Conservation (phyloP, 2,329 filamentous ascomycete species). For the Epichloe sylvatica region DNA sequence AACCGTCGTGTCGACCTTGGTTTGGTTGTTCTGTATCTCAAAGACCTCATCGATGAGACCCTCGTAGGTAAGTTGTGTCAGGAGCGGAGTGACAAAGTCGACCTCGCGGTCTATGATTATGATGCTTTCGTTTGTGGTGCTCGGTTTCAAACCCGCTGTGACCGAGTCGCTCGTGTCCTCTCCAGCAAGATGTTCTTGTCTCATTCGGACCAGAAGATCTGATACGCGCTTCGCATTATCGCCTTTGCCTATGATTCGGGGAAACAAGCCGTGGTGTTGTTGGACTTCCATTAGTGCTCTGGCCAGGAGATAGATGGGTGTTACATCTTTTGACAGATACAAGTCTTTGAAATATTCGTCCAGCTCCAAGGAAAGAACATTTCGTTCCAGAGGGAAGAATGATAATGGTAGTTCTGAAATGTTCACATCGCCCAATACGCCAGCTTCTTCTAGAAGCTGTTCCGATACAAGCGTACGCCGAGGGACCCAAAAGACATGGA, state of each 20-base stretch:
- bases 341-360: conserved; percentile 77
- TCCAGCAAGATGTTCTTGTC: conserved; percentile 71
- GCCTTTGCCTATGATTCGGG: conserved; percentile 86
- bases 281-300: conserved; percentile 91
- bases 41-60: conserved; percentile 90
- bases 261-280: conserved; percentile 82
- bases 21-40: conserved; percentile 80
- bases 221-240: conserved; percentile 83
- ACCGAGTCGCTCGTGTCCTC: conserved; percentile 53
- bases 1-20: conserved; percentile 82
- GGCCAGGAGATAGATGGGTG: conserved; percentile 75
- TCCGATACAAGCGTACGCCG: conserved; percentile 84
- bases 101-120: conserved; percentile 94
- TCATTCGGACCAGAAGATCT: conserved; percentile 79
- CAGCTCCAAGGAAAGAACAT: conserved; percentile 81
- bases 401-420: conserved; percentile 76
- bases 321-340: conserved; percentile 81
- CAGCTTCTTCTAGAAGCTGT: conserved; percentile 80
- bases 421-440: conserved; percentile 82
- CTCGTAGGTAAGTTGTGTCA: conserved; percentile 94
- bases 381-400: conserved; percentile 83
- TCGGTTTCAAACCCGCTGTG: conserved; percentile 63
- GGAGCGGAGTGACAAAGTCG: conserved; percentile 78
- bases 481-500: conserved; percentile 92
- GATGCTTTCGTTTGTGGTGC: conserved; percentile 74